Evolutionary conservation across 2,329 filamentous ascomycete species (phyloP), one percentile per base, ranked within the genome.

Genomic region (Ambrosiella xylebori): DNA sequence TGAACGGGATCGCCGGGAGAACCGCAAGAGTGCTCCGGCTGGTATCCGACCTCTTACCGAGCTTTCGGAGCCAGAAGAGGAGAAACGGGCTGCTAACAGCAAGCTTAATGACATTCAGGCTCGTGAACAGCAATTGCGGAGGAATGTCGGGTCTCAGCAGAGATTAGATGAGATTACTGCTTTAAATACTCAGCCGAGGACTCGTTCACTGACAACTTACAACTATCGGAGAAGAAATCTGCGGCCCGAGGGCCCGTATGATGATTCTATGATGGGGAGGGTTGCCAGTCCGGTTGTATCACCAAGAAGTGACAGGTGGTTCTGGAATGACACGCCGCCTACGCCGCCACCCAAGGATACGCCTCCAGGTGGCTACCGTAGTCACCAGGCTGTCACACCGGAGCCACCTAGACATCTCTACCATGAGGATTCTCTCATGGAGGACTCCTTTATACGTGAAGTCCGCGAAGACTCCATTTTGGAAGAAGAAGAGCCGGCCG

Each of bases 151-250:
- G 7, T 56, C 58, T 7, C 53, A 39, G 15, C 54, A 49, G 71
- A 39, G 52, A 12, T 66, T 80, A 2, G 76, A 75, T 40, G 77
- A 79, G 65, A 78, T 79, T 57, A 70, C 73, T 44, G 73, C 77
- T 57, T 70, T 68, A 57, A 78, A 79, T 63, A 71, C 73, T 39
- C 53, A 59, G 9, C 58, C 45, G 9, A 54, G 54, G 15, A 59
- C 54, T 19, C 53, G 47, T 5, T 59, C 58, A 8, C 11, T 59
- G 38, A 52, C 54, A 7, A 59, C 5, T 17, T 59, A 59, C 12
- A 54, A 17, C 36, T 51, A 56, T 53, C 53, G 58, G 4, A 45
- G 58, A 3, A 54, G 58, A 6, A 54, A 45, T 7, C 27, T 49
- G 36, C 53, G 53, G 6, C 12, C 37, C 3, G 47, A 59, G 15